Base-by-base conservation (phyloP, 1,284 basidiomycete species). In the Xerocomus minutiporus region DNA sequence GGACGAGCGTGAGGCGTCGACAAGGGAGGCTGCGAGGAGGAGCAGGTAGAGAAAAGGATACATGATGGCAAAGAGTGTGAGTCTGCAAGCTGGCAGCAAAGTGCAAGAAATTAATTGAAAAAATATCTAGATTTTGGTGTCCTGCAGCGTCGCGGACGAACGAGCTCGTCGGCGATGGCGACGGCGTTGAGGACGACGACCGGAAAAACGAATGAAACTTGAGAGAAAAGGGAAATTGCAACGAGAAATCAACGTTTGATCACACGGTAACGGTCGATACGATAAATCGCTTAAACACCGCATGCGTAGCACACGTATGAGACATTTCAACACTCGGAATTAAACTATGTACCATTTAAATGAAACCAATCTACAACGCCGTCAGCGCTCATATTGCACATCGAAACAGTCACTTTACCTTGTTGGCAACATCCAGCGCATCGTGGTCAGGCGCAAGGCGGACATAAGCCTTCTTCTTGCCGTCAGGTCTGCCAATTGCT, bases 381-480 rank as follows among this genome's bases (percentile, higher is more conserved):
- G 53, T 57, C 28, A 57, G 57, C 46, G 49, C 25, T 12, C 31
- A 32, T 31, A 36, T 28, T 32, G 25, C 9, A 3, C 29, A 13
- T 6, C 4, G n/a, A 29, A 35, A 26, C 47, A 12, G 32, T 23
- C 20, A 6, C 32, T 28, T 43, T 47, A 96, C 94, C 88, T 97
- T 97, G 91, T 98, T 99, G 64, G 95, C 94, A 61, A 99, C 92
- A 74, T 99, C 96, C 63, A 98, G 78, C 48, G 96, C 96, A 70
- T 99, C 96, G 74, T 96, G 91, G 79, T 98, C 96, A 32, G 95
- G 76, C 36, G 93, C 92, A 67, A 99, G 79, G 50, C 94, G 86
- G 54, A 98, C 93, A 73, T 97, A 99, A 47, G 96, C 96, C 89
- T 99, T 99, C 84, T 99, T 99, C 84, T 90, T 93, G 56, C 97